Conservation (phyloP, 2,329 filamentous ascomycete species). For the Chalaropsis thielavioides region DNA sequence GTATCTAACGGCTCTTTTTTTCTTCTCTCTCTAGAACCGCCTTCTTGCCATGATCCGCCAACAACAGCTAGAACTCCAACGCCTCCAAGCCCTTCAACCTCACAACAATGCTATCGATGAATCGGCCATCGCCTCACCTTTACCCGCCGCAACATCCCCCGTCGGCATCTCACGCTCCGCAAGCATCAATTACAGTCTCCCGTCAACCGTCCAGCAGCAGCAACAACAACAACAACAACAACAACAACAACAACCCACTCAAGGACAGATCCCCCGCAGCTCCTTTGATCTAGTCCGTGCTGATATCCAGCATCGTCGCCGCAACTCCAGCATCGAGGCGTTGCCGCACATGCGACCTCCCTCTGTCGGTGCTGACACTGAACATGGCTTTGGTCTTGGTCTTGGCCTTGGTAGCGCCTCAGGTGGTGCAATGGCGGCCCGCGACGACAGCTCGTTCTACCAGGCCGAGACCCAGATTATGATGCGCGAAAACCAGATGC, state of each 20-base stretch:
- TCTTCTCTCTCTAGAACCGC: slow-evolving; percentile 42
- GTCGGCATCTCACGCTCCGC: slow-evolving; percentile 17
- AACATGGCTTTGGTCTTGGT: slow-evolving; percentile 35
- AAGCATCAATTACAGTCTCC: slow-evolving; percentile 32
- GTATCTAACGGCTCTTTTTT: not conserved
- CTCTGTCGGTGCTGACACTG: slow-evolving; percentile 39
- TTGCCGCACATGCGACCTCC: slow-evolving; percentile 43
- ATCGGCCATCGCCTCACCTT: slow-evolving; percentile 34
- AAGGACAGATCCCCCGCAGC: slow-evolving; percentile 33
- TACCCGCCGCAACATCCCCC: slow-evolving; percentile 26
- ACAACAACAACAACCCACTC: not conserved
- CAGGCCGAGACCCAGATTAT: slow-evolving; percentile 70
- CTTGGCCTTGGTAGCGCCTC: not conserved
- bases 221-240: not conserved
- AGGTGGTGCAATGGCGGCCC: slow-evolving; percentile 33
- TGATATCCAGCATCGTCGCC: slow-evolving; percentile 38
- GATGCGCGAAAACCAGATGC: slow-evolving; percentile 68
- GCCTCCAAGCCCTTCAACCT: slow-evolving; percentile 37
- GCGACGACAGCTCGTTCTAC: slow-evolving; percentile 66
- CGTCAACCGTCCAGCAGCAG: slow-evolving; percentile 32
- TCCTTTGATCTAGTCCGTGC: slow-evolving; percentile 45
- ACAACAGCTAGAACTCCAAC: slow-evolving; percentile 56
- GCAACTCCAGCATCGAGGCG: slow-evolving; percentile 35
- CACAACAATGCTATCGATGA: slow-evolving; percentile 35
- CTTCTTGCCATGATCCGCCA: slow-evolving; percentile 62